A percentile compares a stretch with the other conserved stretches of the same genome.
Evolutionary conservation across 305 asterid genomes (phyloP).

Genomic region (Vinca major): DNA sequence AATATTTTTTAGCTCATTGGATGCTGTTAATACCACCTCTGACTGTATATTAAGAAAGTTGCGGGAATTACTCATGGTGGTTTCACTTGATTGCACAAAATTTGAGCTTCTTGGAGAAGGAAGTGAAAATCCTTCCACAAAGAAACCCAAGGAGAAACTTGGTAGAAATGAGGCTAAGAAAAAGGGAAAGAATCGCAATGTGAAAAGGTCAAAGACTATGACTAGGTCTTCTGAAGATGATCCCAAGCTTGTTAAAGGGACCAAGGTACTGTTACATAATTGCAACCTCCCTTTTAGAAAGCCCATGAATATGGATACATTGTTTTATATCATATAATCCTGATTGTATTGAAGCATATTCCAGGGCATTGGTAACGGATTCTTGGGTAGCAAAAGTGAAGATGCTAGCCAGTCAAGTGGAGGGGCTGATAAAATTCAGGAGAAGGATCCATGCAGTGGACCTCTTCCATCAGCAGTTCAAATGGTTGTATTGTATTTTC

Average conservation of each 20-base stretch:
- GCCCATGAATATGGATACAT: conserved; percentile 13
- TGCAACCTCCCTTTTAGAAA: conserved; percentile 18
- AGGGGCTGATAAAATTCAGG: conserved; percentile 27
- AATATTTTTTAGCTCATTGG: conserved; percentile 74
- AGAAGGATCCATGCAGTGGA: conserved; percentile 37
- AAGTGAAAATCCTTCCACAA: conserved; percentile 28
- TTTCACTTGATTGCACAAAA: conserved; percentile 89
- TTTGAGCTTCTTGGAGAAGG: conserved; percentile 77
- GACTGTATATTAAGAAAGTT: conserved; percentile 63
- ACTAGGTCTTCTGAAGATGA: conserved; percentile 45
- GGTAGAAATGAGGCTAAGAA: conserved; percentile 54
- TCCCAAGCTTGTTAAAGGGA: conserved; percentile 27
- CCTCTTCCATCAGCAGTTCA: conserved; percentile 34
- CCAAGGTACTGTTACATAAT: conserved; percentile 42
- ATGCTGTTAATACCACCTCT: conserved; percentile 55
- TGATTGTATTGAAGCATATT: conserved; percentile 22
- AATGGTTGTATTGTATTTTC: conserved; percentile 56
- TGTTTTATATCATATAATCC: conserved; percentile 16
- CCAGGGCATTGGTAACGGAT: conserved; percentile 46
- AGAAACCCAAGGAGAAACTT: conserved; percentile 53
- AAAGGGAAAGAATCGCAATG: conserved; percentile 56
- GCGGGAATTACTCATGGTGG: conserved; percentile 71
- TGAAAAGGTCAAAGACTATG: conserved; percentile 47
- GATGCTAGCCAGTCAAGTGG: conserved; percentile 32
- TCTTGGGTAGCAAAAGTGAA: conserved; percentile 27